Base-by-base conservation (phyloP, 129 eudicot genomes). In the Centaurea solstitialis region DNA sequence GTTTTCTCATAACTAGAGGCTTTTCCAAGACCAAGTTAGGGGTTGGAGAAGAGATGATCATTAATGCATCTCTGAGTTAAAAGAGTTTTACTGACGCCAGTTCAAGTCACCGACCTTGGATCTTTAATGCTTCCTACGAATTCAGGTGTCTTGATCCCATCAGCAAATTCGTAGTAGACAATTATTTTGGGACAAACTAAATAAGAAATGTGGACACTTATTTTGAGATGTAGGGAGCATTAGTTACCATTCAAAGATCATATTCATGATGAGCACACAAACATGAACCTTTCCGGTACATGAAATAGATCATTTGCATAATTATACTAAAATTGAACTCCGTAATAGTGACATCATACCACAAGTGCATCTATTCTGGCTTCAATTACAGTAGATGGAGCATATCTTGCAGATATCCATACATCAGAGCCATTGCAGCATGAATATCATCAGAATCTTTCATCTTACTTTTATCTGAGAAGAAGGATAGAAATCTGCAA, bases 341-440 rank as follows among this genome's bases (percentile, higher is more conserved):
- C 15, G 23, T 21, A 4, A 66, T 81, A 35, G 38, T 20, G 45
- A 68, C 41, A 21, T 41, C 72, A 43, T 90, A 93, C 99, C 94
- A 95, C 98, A 76, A 95, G 99, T 37, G 99, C 99, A 80, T 95
- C 94, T 77, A 95, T 95, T 88, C 99, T 84, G 79, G 99, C 99
- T 91, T 95, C 99, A 89, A 95, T 95, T 72, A 95, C 98, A 75
- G 91, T 91, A 74, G 99, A 91, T 73, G 99, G 98, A 76, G 99
- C 99, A 87, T 95, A 95, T 84, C 91, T 95, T 86, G 99, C 99
- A 18, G 99, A 93, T 95, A 95, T 73, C 99, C 99, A 85, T 95
- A 95, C 99, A 95, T 95, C 65, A 95, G 89, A 74, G 99, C 99
- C 87, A 95, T 78, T 43, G 98, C 94, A 76, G 99, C 99, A 88